A percentile compares a stretch with the other conserved stretches of the same genome.
Conservation (phyloP, 345 rosid genomes). For the Balakata baccata region DNA sequence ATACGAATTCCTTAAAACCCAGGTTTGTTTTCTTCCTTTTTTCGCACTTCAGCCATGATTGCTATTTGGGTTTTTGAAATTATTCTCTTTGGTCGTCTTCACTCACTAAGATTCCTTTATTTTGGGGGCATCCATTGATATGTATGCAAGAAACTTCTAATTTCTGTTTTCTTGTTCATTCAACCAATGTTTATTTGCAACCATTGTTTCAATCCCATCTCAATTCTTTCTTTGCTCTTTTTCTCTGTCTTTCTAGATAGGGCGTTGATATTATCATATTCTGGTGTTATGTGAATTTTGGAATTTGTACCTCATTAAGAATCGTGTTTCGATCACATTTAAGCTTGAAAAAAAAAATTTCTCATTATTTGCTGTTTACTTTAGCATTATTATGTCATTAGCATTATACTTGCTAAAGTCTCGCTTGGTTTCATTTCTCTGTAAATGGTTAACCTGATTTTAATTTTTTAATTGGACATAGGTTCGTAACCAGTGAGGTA, state of each 20-base stretch:
- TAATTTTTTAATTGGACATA: neutral
- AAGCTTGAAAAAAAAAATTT: neutral
- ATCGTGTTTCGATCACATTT: neutral
- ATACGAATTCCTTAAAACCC: neutral
- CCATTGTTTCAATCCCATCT: neutral
- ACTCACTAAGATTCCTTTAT: neutral
- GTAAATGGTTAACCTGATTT: neutral
- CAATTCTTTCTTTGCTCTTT: neutral
- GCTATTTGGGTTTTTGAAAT: neutral
- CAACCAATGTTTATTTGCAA: no score
- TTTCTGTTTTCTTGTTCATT: neutral
- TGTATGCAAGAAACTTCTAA: neutral
- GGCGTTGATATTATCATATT: neutral
- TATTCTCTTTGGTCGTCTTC: no score
- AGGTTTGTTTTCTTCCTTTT: constrained; percentile 4
- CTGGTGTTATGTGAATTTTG: neutral
- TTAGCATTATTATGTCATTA: neutral
- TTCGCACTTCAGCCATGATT: neutral
- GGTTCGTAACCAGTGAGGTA: neutral
- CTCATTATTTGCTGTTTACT: neutral
- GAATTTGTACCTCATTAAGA: neutral
- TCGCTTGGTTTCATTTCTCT: neutral
- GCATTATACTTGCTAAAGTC: neutral
- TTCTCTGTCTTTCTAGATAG: neutral
- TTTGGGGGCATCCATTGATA: neutral